Conservation (phyloP, 2,329 filamentous ascomycete species). For the Fusarium sp. region DNA sequence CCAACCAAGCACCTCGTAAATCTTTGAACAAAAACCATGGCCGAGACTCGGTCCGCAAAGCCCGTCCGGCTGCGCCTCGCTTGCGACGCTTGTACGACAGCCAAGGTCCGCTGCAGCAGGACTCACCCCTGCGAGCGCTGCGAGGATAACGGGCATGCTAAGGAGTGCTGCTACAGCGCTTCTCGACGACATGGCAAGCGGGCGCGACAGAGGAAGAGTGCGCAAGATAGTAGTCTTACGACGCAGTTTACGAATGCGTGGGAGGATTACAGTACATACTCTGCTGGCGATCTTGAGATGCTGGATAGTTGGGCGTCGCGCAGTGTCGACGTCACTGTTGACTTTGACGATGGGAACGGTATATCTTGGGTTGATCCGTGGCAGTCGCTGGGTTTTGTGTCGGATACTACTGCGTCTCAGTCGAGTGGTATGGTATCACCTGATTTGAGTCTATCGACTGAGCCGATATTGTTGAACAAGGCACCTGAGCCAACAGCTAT, state of each 20-base stretch:
- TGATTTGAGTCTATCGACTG: not conserved
- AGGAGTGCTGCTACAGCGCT: slow-evolving; percentile 22
- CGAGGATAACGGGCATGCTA: slow-evolving; percentile 17
- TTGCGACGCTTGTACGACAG: slow-evolving; percentile 30
- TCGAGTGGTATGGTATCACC: slow-evolving; percentile 11
- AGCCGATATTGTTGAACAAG: not conserved
- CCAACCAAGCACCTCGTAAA: not conserved
- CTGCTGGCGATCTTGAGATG: not conserved
- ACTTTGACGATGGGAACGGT: slow-evolving; percentile 10
- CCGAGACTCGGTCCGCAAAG: slow-evolving; percentile 12
- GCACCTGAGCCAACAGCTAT: not conserved
- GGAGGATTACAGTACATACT: not conserved
- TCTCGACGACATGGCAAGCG: slow-evolving; percentile 20
- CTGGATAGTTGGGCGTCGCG: slow-evolving; percentile 17
- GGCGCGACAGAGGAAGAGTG: slow-evolving; percentile 13
- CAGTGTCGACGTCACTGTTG: slow-evolving; percentile 10
- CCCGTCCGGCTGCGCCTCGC: slow-evolving; percentile 25
- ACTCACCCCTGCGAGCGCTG: slow-evolving; percentile 31
- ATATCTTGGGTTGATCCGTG: slow-evolving; percentile 20
- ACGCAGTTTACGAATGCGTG: slow-evolving; percentile 1
- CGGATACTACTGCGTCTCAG: not conserved
- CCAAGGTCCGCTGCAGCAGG: slow-evolving; percentile 31
- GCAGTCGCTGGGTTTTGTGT: not conserved
- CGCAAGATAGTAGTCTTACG: not conserved
- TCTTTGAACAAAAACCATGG: not conserved